Percentiles rank a stretch among this genome's conserved stretches.
Conservation (phyloP, 768 basidiomycete genomes). For the Podaxis carcinomalis region DNA sequence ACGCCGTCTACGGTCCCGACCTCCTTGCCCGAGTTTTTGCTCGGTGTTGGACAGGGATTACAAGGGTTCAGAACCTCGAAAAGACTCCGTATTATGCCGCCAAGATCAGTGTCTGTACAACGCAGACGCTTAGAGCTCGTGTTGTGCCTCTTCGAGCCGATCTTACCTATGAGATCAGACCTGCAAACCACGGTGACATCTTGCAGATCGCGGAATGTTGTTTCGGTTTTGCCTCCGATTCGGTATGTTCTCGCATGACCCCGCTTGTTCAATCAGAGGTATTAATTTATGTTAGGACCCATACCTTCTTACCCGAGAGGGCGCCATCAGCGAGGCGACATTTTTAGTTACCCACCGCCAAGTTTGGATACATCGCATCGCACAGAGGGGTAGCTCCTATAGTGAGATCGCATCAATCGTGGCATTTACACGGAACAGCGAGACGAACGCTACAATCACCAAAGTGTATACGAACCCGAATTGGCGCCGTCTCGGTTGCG, state of each 20-base stretch:
- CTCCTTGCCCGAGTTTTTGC: conserved; percentile 43
- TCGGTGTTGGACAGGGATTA: conserved; percentile 40
- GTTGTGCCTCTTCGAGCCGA: conserved; percentile 17
- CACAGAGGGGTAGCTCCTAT: conserved; percentile 11
- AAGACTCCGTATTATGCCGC: conserved; percentile 58
- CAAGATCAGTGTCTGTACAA: conserved; percentile 52
- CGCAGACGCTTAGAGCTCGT: conserved; percentile 28
- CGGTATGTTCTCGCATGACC: conserved; percentile 36
- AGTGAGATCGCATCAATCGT: conserved; percentile 58
- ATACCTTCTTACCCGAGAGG: conserved; percentile 39
- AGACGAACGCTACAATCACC: conserved; percentile 56
- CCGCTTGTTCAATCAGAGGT: neutral
- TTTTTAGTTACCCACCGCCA: conserved; percentile 40
- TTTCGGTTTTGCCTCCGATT: conserved; percentile 50
- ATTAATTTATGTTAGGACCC: conserved; percentile 37
- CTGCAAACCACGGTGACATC: conserved; percentile 35
- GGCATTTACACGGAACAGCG: conserved; percentile 60
- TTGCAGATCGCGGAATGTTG: conserved; percentile 43
- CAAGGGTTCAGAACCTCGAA: conserved; percentile 32
- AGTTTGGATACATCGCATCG: conserved; percentile 61
- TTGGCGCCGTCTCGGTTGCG: conserved; percentile 53
- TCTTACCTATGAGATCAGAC: conserved; percentile 34
- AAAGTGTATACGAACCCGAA: conserved; percentile 63
- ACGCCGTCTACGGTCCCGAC: conserved; percentile 62
- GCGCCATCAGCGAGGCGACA: conserved; percentile 48